Evolutionary conservation across 495 filamentous ascomycete genomes (phyloP), one percentile per base, ranked within the genome.

Genomic region (Aspergillus sclerotioniger): DNA sequence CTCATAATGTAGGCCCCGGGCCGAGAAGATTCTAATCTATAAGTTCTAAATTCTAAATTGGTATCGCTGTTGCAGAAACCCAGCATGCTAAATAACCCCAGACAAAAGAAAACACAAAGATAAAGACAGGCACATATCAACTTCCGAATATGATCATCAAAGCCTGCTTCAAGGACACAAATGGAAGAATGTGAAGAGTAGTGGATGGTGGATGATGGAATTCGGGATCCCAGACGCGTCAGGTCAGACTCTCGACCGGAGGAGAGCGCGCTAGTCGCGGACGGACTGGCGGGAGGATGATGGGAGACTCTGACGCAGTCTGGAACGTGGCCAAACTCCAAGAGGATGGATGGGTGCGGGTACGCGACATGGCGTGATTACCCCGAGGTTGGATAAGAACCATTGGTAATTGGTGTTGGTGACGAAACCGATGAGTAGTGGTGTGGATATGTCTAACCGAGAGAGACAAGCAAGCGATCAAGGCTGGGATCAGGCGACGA

Each of bases 231-330:
- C 9, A 17, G 47, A 29, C 25, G 9, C 21, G 21, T 25, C 25
- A 50, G 47, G 47, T 32, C 28, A n/a, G 31, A 25, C 25, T 50
- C 47, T 50, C 47, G 3, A 50, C 31, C 47, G 47, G 47, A 32
- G 15, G 47, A 50, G 25, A 50, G 47, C 46, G 21, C 46, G 28
- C 16, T 16, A 50, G 47, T 32, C 17, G 20, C 47, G 13, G 25
- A 15, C 25, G 47, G 28, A 32, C 47, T 50, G 47, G 16, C 13
- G 47, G 47, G 25, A 17, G 6, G 12, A 29, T 12, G 21, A 29
- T 8, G 20, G 16, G 47, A 32, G 19, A 25, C 31, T 12, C 37
- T n/a, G n/a, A n/a, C 37, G 37, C 3, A 31, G 47, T 29, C 47
- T 28, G 47, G 47, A 20, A 31, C 28, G 12, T 0, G n/a, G 47